phyloP scores from a whole-genome alignment of 2,329 filamentous ascomycete species.

The Aspergillus fischeri region DNA sequence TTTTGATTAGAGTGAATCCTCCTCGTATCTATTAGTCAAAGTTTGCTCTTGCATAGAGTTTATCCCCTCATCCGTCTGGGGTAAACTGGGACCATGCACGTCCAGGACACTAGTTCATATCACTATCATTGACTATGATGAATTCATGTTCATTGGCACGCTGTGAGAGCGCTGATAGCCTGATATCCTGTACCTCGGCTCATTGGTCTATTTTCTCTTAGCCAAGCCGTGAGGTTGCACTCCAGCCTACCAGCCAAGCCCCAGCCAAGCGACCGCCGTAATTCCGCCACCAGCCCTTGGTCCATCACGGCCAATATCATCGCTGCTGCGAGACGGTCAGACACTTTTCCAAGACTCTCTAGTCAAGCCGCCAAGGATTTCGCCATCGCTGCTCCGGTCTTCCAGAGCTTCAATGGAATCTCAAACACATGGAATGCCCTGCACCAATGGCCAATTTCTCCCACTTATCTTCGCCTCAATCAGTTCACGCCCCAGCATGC shows the following conservation, averaged over 20 bases:
- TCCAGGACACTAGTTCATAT: neutral
- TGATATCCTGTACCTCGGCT: neutral
- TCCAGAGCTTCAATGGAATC: neutral
- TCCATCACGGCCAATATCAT: slow-evolving; percentile 1
- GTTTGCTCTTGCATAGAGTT: neutral
- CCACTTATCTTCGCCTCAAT: neutral
- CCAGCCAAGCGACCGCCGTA: slow-evolving; percentile 3
- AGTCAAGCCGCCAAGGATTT: neutral
- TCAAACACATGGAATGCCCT: neutral
- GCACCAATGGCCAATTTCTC: neutral
- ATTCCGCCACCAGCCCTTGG: slow-evolving; percentile 1
- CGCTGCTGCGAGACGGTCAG: neutral
- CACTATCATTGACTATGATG: neutral
- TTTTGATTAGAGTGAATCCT: neutral
- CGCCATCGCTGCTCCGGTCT: neutral
- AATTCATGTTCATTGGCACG: neutral
- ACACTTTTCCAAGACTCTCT: neutral
- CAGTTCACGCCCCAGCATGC: neutral
- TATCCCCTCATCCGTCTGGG: neutral
- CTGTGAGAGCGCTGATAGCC: neutral
- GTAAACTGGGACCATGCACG: neutral
- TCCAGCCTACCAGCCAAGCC: slow-evolving; percentile 21
- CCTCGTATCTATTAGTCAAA: neutral
- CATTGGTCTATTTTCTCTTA: neutral
- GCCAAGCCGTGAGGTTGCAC: slow-evolving; percentile 25